Conservation (phyloP, 2,329 filamentous ascomycete species). For the Aspergillus sp. region DNA sequence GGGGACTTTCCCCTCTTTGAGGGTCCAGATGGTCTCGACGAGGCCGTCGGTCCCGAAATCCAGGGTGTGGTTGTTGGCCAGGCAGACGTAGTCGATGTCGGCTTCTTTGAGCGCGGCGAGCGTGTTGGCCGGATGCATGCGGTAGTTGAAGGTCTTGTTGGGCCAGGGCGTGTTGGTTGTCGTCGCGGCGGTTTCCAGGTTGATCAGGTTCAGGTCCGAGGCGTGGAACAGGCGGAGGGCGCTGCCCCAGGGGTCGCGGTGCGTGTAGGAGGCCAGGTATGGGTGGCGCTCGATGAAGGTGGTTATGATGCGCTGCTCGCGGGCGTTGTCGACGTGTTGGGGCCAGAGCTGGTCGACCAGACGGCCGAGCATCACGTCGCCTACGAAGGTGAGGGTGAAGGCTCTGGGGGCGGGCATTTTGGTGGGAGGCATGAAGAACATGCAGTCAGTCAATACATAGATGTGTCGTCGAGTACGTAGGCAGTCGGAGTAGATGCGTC, state of each 20-base stretch:
- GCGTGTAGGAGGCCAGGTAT: conserved; percentile 16
- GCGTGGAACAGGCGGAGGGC: conserved; percentile 22
- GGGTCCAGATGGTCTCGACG: conserved; percentile 23
- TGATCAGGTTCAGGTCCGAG: conserved; percentile 29
- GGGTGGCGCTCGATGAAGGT: conserved; percentile 12
- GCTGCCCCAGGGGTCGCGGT: conserved; percentile 26
- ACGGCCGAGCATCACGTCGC: conserved; percentile 36
- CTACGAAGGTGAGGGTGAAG: conserved; percentile 24
- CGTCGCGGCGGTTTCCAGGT: conserved; percentile 33
- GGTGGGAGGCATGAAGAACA: not conserved
- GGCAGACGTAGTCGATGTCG: conserved; percentile 22
- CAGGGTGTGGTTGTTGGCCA: conserved; percentile 34
- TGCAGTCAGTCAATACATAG: too few relatives aligned
- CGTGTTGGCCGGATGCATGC: conserved; percentile 34
- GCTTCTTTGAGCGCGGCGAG: conserved; percentile 21
- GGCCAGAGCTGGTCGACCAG: conserved; percentile 33
- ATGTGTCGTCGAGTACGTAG: not conserved
- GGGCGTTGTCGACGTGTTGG: conserved; percentile 20
- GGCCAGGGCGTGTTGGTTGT: conserved; percentile 25
- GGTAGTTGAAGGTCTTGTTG: conserved; percentile 32
- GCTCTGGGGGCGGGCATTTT: conserved; percentile 3
- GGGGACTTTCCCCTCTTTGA: conserved; percentile 16
- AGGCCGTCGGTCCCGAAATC: conserved; percentile 28
- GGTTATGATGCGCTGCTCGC: conserved; percentile 14
- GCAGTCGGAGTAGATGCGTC: too few relatives aligned